phyloP scores from a whole-genome alignment of 805 yeast genomes.

The Ascoidea asiatica region DNA sequence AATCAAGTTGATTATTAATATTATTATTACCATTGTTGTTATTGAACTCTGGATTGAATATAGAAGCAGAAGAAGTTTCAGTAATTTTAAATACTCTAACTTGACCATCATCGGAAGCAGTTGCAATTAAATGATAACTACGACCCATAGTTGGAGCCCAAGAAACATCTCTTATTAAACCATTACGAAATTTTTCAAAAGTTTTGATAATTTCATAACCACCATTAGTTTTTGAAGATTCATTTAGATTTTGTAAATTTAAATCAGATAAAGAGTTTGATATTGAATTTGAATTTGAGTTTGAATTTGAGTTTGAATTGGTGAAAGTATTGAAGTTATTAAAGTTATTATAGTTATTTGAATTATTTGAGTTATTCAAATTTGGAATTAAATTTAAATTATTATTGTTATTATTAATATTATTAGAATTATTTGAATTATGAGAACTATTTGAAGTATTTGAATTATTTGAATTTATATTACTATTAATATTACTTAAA shows the following conservation, averaged over 20 bases:
- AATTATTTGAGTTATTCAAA: no score
- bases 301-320: no score
- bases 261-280: not conserved
- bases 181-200: slow-evolving; percentile 34
- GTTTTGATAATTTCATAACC: not conserved
- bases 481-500: no score
- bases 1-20: not conserved
- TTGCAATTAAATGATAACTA: slow-evolving; percentile 76
- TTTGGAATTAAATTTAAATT: no score
- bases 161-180: slow-evolving; percentile 73
- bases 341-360: no score
- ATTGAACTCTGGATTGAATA: slow-evolving; percentile 1
- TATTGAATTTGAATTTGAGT: not conserved
- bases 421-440: no score
- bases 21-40: not conserved
- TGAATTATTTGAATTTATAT: no score
- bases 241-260: no score
- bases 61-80: slow-evolving; percentile 19
- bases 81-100: slow-evolving; percentile 72
- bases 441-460: no score
- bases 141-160: slow-evolving; percentile 98
- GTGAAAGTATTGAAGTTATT: no score
- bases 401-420: no score
- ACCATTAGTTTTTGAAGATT: not conserved
- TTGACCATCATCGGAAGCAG: slow-evolving; percentile 91